A percentile compares a stretch with the other conserved stretches of the same genome.
These are phyloP conservation scores for Wickerhamiella infanticola DNA, from an alignment of 1,139 yeast species.

Conservation along the genomic window DNA sequence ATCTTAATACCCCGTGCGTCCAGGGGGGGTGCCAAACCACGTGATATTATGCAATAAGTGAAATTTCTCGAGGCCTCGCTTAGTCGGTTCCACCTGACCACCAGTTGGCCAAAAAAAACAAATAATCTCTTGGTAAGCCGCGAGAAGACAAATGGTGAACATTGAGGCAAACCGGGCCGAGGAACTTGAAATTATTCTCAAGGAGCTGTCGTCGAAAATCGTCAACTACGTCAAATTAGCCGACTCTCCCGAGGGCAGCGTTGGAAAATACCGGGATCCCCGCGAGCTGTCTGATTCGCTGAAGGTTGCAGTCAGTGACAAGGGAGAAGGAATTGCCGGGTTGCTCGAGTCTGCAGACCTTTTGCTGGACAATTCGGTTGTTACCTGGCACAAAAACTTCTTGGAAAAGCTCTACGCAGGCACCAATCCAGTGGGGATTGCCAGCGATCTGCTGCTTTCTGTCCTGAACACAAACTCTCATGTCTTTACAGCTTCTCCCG, in stretches of 20 bases:
- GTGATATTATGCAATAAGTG: too few species aligned
- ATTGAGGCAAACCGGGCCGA: constrained; percentile 26
- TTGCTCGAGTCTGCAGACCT: constrained; percentile 38
- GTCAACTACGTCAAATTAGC: constrained; percentile 29
- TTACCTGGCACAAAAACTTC: constrained; percentile 80
- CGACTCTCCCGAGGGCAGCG: constrained; percentile 23
- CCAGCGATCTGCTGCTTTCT: constrained; percentile 55
- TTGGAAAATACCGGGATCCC: constrained; percentile 28
- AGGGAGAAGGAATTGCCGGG: constrained; percentile 28
- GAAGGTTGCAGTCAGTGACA: constrained; percentile 20
- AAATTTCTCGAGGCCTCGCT: too few species aligned
- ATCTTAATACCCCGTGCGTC: too few species aligned
- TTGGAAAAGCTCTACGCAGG: constrained; percentile 74
- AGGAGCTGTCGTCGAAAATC: constrained; percentile 25
- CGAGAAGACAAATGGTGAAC: background rate
- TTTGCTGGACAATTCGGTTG: constrained; percentile 53
- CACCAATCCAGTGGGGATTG: constrained; percentile 70
- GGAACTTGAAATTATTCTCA: constrained; percentile 32
- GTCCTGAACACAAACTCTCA: constrained; percentile 71
- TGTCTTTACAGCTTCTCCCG: constrained; percentile 77
- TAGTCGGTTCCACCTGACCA: too few species aligned
- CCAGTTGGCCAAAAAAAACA: too few species aligned
- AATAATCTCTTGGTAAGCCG: too few species aligned
- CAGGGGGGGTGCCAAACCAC: too few species aligned
- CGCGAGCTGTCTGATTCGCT: constrained; percentile 20